Percentiles rank a stretch among this genome's conserved stretches.
Evolutionary conservation across 371 early-diverging fungal genomes (phyloP).

Genomic region (Mucor velutinosus): DNA sequence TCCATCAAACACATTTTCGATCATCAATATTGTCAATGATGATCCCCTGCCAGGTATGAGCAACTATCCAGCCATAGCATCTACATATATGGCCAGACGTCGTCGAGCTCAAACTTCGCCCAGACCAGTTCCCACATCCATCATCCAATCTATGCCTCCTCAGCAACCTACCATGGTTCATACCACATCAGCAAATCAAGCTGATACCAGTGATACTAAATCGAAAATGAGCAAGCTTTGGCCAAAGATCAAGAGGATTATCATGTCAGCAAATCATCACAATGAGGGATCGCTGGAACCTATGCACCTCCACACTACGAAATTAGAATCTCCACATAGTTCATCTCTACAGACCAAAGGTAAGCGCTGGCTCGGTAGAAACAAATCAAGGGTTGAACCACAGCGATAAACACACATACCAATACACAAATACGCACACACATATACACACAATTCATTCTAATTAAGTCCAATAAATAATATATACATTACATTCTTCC

Average conservation of each 20-base stretch:
- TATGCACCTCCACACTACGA: slow-evolving; percentile 10
- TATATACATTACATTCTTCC: not conserved
- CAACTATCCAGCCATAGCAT: slow-evolving; percentile 28
- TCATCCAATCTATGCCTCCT: slow-evolving; percentile 2
- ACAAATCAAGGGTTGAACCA: slow-evolving; percentile 29
- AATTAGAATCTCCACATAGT: not conserved
- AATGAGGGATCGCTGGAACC: slow-evolving; percentile 13
- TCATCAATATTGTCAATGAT: slow-evolving; percentile 38
- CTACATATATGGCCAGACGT: slow-evolving; percentile 12
- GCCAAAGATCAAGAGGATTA: slow-evolving; percentile 36
- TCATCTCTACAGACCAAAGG: slow-evolving; percentile 1
- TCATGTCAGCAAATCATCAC: slow-evolving; percentile 13
- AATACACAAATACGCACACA: not conserved
- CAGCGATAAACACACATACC: slow-evolving; percentile 8
- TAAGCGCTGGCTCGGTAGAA: slow-evolving; percentile 28
- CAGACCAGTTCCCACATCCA: slow-evolving; percentile 6
- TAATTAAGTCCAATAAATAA: slow-evolving; percentile 10
- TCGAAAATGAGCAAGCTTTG: slow-evolving; percentile 21
- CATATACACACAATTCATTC: slow-evolving; percentile 12
- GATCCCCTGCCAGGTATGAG: slow-evolving; percentile 26
- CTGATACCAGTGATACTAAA: not conserved
- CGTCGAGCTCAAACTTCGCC: slow-evolving; percentile 22
- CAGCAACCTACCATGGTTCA: slow-evolving; percentile 4
- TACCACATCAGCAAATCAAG: not conserved
- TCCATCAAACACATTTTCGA: slow-evolving; percentile 28